Conservation (phyloP, 2,329 filamentous ascomycete genomes). For the Ceratocystis diversiconidia region DNA sequence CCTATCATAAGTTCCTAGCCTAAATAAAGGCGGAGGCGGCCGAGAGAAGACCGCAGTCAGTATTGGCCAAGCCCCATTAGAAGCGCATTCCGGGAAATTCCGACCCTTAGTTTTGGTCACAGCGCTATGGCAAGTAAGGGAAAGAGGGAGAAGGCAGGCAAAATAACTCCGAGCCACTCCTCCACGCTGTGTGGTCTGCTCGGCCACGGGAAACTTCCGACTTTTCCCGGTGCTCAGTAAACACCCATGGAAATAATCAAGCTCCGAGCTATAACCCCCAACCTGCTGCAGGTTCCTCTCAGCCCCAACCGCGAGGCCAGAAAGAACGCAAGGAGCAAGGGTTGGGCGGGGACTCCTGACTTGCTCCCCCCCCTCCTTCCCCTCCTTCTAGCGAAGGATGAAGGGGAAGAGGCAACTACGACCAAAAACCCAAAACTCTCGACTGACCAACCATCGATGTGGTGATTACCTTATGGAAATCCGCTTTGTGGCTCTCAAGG, state of each 20-base stretch:
- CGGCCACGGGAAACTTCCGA: neutral
- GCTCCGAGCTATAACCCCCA: neutral
- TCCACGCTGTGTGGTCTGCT: neutral
- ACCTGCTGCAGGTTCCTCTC: neutral
- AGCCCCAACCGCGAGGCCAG: conserved; percentile 6
- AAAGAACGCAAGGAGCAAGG: neutral
- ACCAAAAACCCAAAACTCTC: neutral
- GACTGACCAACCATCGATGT: neutral
- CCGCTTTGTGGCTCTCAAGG: neutral
- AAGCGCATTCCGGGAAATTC: neutral
- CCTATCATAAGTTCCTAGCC: neutral
- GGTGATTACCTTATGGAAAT: conserved; percentile 6
- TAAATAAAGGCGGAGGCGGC: neutral
- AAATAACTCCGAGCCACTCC: neutral
- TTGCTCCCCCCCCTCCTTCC: neutral
- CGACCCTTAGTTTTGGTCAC: neutral
- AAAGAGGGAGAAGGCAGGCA: neutral
- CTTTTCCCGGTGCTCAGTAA: neutral
- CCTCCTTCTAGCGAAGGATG: neutral
- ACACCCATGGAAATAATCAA: neutral
- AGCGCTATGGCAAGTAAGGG: neutral
- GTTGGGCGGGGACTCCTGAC: neutral
- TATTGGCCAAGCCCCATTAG: neutral
- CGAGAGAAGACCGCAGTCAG: neutral
- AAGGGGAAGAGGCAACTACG: neutral